Evolutionary conservation across 176 grass and related monocot genomes (phyloP).

Genomic region (Bromus sterilis): DNA sequence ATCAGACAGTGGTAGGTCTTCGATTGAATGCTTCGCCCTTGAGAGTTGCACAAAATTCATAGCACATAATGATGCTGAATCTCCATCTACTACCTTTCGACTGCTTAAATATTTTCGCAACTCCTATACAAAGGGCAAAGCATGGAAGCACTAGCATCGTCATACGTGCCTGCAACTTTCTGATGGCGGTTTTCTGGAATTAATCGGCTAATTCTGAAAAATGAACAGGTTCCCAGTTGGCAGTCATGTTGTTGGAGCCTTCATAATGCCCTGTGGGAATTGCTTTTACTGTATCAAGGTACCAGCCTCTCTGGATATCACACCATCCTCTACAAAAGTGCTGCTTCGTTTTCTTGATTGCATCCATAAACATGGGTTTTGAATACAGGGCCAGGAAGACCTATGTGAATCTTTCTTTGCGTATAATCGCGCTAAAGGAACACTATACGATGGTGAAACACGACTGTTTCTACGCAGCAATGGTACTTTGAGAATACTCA

Average conservation of each 20-base stretch:
- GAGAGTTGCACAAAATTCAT: background rate
- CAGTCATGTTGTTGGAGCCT: slow-evolving; percentile 93
- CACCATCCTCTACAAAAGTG: background rate
- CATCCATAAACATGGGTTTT: background rate
- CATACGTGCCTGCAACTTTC: too few species aligned
- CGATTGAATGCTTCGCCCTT: background rate
- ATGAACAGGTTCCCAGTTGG: slow-evolving; percentile 76
- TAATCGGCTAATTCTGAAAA: background rate
- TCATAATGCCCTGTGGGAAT: slow-evolving; percentile 99
- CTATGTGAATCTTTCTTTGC: slow-evolving; percentile 92
- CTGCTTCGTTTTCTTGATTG: background rate
- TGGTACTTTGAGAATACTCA: slow-evolving; percentile 30
- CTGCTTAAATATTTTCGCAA: background rate
- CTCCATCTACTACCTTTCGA: background rate
- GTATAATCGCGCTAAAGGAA: slow-evolving; percentile 94
- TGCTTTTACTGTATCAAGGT: slow-evolving; percentile 98
- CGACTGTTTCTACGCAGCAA: slow-evolving; percentile 70
- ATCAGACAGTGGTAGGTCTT: background rate
- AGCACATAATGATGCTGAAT: background rate
- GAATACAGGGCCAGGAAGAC: slow-evolving; percentile 91
- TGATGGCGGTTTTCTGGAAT: background rate
- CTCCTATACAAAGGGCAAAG: background rate
- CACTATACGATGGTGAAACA: slow-evolving; percentile 93
- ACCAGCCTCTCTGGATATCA: background rate
- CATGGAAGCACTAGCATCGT: background rate